These are phyloP conservation scores for Ballota nigra DNA, from an alignment of 257 asterid genomes.

Conservation along the genomic window DNA sequence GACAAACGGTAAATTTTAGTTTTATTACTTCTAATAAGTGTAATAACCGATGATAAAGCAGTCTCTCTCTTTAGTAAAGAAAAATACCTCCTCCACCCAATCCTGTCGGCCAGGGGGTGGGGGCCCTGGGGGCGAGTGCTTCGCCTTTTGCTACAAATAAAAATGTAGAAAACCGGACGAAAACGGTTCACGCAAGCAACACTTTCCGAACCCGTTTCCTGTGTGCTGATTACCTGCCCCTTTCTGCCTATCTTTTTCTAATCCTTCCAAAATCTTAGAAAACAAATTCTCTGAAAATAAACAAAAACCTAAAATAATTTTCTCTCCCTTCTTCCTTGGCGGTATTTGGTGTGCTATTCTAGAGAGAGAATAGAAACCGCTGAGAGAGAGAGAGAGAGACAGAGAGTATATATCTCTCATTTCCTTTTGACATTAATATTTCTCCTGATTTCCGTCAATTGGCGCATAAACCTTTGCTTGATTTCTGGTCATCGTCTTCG, in stretches of 20 bases:
- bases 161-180: not conserved
- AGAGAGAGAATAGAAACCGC: conserved; percentile 21
- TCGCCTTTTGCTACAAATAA: not conserved
- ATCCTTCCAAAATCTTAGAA: conserved; percentile 17
- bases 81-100: too few species aligned
- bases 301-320: not conserved
- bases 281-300: not conserved
- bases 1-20: too few species aligned
- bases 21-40: too few species aligned
- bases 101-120: too few species aligned
- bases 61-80: not conserved
- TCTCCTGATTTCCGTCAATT: conserved; percentile 41
- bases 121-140: too few species aligned
- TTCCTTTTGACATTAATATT: conserved; percentile 47
- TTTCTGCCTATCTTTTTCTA: not conserved
- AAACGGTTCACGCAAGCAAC: conserved; percentile 28
- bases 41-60: not conserved
- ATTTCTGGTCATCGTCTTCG: conserved; percentile 20
- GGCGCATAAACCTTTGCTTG: conserved; percentile 30
- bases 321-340: conserved; percentile 19
- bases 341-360: conserved; percentile 25
- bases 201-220: conserved; percentile 30
- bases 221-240: conserved; percentile 53
- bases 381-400: conserved; percentile 24
- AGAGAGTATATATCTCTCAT: conserved; percentile 30